Evolutionary conservation across 176 grass and related monocot genomes (phyloP), one percentile per base, ranked within the genome.

Genomic region (Areca catechu): DNA sequence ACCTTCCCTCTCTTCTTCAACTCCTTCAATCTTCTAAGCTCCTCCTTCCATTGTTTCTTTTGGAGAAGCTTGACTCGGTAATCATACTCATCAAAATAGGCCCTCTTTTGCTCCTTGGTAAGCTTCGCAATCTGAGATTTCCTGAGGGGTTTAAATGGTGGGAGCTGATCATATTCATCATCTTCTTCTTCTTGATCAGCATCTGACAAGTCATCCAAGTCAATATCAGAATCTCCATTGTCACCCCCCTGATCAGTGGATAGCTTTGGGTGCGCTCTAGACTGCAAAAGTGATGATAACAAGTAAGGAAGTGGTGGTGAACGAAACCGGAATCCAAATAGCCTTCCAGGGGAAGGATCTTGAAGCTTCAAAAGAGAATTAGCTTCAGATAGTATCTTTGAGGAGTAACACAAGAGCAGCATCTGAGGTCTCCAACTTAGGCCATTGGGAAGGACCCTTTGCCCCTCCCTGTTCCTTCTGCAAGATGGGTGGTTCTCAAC

Each of bases 401-500:
- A 70, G 24, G 86, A 90, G 69, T 82, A 87, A 51, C 86, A 97
- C 56, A 87, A 67, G 17, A 97, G 86, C 27, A 97, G 71, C 63
- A 97, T 64, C 12, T 82, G 54, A 20, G 72, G 77, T 70, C 83
- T 90, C 92, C 92, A 97, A 61, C 61, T 65, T 80, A 88, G 69
- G 53, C 83, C 92, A 88, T 97, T 79, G 55, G 86, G 86, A 66
- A 91, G 77, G 29, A 97, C 64, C 80, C 63, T 80, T 77, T 97
- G 75, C 53, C 83, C 92, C 61, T 84, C 77, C 20, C 20, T 76
- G 52, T 82, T 91, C 67, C 78, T 91, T 68, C 1, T 69, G 79
- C 92, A 97, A 17, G 77, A 77, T 47, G 71, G 72, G 55, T 97
- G 86, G 62, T 97, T 97, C 81, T 97, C 92, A 71, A 97, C 92